Evolutionary conservation across 495 filamentous ascomycete species (phyloP), one percentile per base, ranked within the genome.

Genomic region (Penicillium pancosmium): DNA sequence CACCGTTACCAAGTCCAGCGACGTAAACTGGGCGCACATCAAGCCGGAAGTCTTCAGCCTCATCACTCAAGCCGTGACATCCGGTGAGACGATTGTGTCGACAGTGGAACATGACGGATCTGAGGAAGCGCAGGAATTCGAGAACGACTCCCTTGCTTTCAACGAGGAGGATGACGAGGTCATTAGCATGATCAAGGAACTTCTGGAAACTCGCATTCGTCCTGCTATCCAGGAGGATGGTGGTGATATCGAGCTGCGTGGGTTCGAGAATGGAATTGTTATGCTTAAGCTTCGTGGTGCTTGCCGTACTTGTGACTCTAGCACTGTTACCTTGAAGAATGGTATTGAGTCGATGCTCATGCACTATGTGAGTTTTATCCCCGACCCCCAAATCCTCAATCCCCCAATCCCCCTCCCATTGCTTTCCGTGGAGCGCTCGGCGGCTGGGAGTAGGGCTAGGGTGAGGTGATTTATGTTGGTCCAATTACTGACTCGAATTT

Each of bases 341-440:
- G 94, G 94, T 10, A 98, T 98, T 69, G 95, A 98, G 79, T 90
- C 88, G 46, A 97, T 97, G 93, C 73, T 97, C 67, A 96, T 96
- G 93, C 86, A 88, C 66, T 89, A 89, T 64, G 82, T 84, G 61
- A 74, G 81, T 79, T 21, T 21, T 51, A 27, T n/a, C 25, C 25
- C 25, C 25, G 25, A 27, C 25, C 25, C 8, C 27, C 27, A 9
- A 31, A 31, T 43, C n/a, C n/a, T 12, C n/a, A 31, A 8, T 43
- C n/a, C n/a, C n/a, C n/a, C 52, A 27, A n/a, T 21, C 10, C 23
- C 1, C 19, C 7, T 21, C 36, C 19, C 23, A 11, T 3, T 21
- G 16, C 49, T 43, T 51, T 15, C n/a, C 41, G 53, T 48, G 18
- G 6, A 7, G 2, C 27, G 27, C 27, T 31, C 27, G 5, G 27